A percentile compares a stretch with the other conserved stretches of the same genome.
These are phyloP conservation scores for Suillus discolor DNA, from an alignment of 768 basidiomycete genomes.

Conservation along the genomic window DNA sequence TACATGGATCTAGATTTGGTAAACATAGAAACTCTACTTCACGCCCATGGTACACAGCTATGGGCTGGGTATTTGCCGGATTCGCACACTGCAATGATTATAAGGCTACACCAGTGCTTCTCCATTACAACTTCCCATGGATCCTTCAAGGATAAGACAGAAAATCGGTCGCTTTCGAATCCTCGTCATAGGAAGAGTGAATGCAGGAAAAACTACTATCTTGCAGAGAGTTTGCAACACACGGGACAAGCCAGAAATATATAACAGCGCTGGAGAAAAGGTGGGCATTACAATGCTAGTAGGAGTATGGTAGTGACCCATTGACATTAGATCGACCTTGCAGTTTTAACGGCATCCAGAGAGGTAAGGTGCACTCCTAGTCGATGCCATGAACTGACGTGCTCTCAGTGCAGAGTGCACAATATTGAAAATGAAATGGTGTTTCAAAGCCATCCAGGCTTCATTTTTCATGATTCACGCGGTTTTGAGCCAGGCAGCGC, in stretches of 20 bases:
- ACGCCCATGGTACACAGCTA: no score
- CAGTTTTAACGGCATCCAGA: slow-evolving; percentile 1
- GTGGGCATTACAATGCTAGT: slow-evolving; percentile 13
- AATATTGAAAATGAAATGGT: neutral
- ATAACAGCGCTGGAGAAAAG: slow-evolving; percentile 18
- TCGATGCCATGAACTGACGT: neutral
- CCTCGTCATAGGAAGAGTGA: slow-evolving; percentile 24
- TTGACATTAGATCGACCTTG: slow-evolving; percentile 10
- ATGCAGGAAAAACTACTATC: no score
- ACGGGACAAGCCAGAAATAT: slow-evolving; percentile 25
- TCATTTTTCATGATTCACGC: neutral
- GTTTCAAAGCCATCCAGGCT: neutral
- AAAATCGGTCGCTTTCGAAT: slow-evolving; percentile 34
- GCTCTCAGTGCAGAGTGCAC: neutral
- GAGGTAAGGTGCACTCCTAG: no score
- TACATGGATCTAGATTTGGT: no score
- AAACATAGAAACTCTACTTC: no score
- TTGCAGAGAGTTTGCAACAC: no score
- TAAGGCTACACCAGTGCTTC: no score
- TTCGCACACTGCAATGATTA: no score
- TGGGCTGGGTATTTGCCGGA: no score
- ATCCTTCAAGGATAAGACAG: neutral
- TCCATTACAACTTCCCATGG: neutral
- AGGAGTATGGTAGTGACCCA: neutral
- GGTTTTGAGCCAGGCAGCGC: neutral